Percentiles rank a stretch among this genome's conserved stretches.
Conservation (phyloP, 306 rosid genomes). For the Oxytropis ochrocephala region DNA sequence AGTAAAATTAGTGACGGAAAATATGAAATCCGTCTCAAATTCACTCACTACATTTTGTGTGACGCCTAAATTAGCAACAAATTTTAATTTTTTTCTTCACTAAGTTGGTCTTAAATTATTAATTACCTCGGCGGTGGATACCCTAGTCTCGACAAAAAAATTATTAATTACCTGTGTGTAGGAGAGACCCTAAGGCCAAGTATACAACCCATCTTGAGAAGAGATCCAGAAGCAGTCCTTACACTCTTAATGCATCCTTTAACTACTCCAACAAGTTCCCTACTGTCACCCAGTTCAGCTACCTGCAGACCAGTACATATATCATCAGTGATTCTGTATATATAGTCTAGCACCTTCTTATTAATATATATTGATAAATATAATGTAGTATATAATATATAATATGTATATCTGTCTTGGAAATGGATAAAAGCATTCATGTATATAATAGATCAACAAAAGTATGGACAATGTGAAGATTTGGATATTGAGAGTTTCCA, state of each 20-base stretch:
- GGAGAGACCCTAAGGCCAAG: slow-evolving; percentile 80
- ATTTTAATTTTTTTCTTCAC: background rate
- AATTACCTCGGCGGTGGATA: no score
- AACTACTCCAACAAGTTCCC: slow-evolving; percentile 68
- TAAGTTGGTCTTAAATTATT: no score
- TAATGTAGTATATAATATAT: no score
- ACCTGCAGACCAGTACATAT: slow-evolving; percentile 32
- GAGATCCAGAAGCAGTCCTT: slow-evolving; percentile 35
- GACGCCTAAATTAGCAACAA: no score
- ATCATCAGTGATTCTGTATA: background rate
- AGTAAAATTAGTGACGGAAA: no score
- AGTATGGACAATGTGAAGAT: slow-evolving; percentile 1
- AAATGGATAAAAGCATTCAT: background rate
- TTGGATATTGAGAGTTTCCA: background rate
- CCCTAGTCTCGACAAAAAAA: no score
- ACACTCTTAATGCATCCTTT: slow-evolving; percentile 66
- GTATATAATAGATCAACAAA: background rate
- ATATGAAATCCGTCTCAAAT: no score
- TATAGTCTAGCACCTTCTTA: background rate
- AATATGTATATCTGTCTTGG: background rate
- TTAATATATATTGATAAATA: no score
- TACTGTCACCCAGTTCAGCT: slow-evolving; percentile 55
- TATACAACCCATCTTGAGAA: slow-evolving; percentile 56
- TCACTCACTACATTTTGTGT: no score
- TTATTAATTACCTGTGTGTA: slow-evolving; percentile 42